These are phyloP conservation scores for Hyphopichia burtonii DNA, from an alignment of 1,139 yeast genomes.

Conservation along the genomic window DNA sequence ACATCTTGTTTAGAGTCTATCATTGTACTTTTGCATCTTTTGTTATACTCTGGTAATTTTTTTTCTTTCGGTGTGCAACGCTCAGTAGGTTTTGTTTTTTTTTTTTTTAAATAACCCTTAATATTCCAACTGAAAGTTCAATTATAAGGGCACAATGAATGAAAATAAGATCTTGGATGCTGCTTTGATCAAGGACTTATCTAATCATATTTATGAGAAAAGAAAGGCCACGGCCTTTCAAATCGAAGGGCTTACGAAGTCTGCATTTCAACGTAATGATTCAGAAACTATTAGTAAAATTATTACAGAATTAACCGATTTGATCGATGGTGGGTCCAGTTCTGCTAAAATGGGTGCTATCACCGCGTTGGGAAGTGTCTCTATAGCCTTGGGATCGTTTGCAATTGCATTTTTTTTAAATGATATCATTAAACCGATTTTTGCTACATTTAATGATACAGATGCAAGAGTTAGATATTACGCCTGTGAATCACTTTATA, in stretches of 20 bases:
- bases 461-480: slow-evolving; percentile 95
- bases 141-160: slow-evolving; percentile 16
- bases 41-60: not conserved
- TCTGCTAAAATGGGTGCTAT: slow-evolving; percentile 53
- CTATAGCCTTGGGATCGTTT: slow-evolving; percentile 49
- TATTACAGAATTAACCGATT: slow-evolving; percentile 42
- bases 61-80: not conserved
- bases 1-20: not conserved
- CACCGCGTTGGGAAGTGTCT: slow-evolving; percentile 50
- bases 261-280: slow-evolving; percentile 68
- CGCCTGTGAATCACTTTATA: slow-evolving; percentile 95
- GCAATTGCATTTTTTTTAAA: slow-evolving; percentile 66
- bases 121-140: too few species aligned
- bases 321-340: slow-evolving; percentile 42
- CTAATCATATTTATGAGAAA: slow-evolving; percentile 90
- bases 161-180: slow-evolving; percentile 54
- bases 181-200: slow-evolving; percentile 75
- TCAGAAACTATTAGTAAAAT: slow-evolving; percentile 60
- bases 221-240: slow-evolving; percentile 93
- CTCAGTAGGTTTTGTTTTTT: not conserved
- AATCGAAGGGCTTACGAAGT: slow-evolving; percentile 75
- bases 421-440: slow-evolving; percentile 86
- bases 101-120: too few species aligned
- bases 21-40: not conserved
- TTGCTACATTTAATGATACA: slow-evolving; percentile 95